These are phyloP conservation scores for Rhodotorula glutinis DNA, from an alignment of 1,284 basidiomycete genomes.

Conservation along the genomic window DNA sequence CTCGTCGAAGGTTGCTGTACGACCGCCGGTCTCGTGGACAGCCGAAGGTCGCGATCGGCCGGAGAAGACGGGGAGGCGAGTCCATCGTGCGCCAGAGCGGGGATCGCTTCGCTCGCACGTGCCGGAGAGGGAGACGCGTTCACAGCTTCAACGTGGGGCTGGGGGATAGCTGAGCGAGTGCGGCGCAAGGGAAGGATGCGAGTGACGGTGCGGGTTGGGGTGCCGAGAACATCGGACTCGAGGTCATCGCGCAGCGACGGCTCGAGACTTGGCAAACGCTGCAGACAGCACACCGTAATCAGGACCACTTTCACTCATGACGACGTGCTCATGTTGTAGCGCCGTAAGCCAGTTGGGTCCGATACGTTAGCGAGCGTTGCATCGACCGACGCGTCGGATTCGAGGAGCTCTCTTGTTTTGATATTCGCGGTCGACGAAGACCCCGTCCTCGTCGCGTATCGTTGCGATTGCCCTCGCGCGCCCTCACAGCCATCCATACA, in stretches of 20 bases:
- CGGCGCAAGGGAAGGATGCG: constrained; percentile 9
- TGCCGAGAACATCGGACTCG: background rate
- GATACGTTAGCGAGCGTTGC: too few relatives aligned
- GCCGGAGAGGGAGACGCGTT: background rate
- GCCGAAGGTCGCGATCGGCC: constrained; percentile 1
- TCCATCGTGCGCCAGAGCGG: background rate
- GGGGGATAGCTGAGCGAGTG: constrained; percentile 18
- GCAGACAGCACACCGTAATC: background rate
- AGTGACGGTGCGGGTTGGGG: background rate
- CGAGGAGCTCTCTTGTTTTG: background rate
- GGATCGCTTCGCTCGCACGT: too few relatives aligned
- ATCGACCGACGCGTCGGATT: background rate
- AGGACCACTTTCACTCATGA: too few relatives aligned
- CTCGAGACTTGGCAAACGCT: constrained; percentile 6
- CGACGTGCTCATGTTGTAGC: too few relatives aligned
- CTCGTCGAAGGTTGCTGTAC: background rate
- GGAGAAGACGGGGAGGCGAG: background rate
- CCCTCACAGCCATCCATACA: too few relatives aligned
- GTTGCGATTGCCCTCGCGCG: too few relatives aligned
- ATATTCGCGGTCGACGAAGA: too few relatives aligned
- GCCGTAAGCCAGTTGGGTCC: too few relatives aligned
- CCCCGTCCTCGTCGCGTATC: too few relatives aligned
- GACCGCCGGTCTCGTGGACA: background rate
- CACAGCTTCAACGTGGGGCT: background rate
- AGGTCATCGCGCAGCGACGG: background rate